phyloP scores from a whole-genome alignment of 2,329 filamentous ascomycete species.

The Phoma sp. region DNA sequence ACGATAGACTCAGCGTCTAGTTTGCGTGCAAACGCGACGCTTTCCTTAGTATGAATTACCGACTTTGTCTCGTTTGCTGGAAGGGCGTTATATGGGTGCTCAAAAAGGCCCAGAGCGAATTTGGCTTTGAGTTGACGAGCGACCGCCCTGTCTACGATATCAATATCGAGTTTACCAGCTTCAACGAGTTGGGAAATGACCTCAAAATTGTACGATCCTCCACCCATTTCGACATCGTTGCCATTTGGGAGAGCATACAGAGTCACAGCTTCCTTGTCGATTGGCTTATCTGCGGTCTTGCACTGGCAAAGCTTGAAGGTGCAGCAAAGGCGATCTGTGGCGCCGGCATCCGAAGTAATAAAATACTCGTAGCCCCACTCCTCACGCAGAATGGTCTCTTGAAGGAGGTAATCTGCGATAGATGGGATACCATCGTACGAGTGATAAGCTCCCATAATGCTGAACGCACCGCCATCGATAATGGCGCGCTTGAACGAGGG shows the following conservation, averaged over 20 bases:
- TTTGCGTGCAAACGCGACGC: constrained; percentile 67
- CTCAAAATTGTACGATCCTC: constrained; percentile 73
- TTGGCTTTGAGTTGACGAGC: constrained; percentile 71
- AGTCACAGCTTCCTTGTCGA: constrained; percentile 72
- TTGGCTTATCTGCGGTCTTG: constrained; percentile 52
- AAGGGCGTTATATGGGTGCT: constrained; percentile 70
- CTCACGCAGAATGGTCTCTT: constrained; percentile 70
- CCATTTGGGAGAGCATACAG: constrained; percentile 70
- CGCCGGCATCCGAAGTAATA: constrained; percentile 72
- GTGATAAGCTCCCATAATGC: constrained; percentile 78
- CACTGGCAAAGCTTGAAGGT: constrained; percentile 70
- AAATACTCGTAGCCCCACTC: constrained; percentile 79
- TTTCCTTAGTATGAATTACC: constrained; percentile 68
- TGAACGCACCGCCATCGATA: constrained; percentile 71
- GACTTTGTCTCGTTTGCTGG: constrained; percentile 62
- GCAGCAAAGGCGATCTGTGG: constrained; percentile 71
- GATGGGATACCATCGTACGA: constrained; percentile 76
- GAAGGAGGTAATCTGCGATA: constrained; percentile 69
- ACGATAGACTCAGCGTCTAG: constrained; percentile 75
- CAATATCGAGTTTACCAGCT: constrained; percentile 65
- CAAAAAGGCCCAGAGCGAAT: constrained; percentile 74
- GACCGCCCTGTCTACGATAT: constrained; percentile 71
- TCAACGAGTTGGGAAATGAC: constrained; percentile 71
- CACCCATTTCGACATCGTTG: constrained; percentile 79
- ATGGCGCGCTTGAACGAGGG: constrained; percentile 73